Evolutionary conservation across 2,329 filamentous ascomycete species (phyloP).

Genomic region (Neofusicoccum umdonicola): DNA sequence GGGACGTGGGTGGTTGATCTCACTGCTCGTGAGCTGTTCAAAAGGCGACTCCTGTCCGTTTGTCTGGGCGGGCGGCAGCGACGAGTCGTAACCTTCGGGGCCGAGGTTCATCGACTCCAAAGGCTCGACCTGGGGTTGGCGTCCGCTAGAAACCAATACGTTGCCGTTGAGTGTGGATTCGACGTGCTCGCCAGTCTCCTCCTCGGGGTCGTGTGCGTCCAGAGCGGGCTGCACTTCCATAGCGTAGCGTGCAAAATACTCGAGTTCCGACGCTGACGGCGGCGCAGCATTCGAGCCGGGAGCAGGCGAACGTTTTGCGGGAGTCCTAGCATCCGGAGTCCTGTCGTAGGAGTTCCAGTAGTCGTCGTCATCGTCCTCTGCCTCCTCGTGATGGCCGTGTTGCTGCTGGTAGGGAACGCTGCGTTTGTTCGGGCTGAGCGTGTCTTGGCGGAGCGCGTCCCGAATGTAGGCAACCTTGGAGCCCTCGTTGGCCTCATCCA

Average conservation of each 20-base stretch:
- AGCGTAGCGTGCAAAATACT: constrained; percentile 75
- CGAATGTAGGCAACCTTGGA: constrained; percentile 20
- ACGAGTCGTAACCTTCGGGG: constrained; percentile 32
- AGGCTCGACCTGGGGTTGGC: constrained; percentile 42
- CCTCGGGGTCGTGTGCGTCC: constrained; percentile 78
- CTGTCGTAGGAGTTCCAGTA: constrained; percentile 80
- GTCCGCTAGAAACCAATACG: constrained; percentile 40
- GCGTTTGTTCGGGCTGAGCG: constrained; percentile 15
- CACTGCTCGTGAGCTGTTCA: constrained; percentile 7
- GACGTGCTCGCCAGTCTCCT: constrained; percentile 51
- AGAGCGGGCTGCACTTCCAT: constrained; percentile 73
- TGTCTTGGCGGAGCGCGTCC: constrained; percentile 5
- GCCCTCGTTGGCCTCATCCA: constrained; percentile 61
- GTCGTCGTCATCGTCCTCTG: constrained; percentile 70
- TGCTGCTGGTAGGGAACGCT: constrained; percentile 11
- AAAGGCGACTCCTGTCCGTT: constrained; percentile 10
- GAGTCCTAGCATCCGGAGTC: constrained; percentile 57
- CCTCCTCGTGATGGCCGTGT: constrained; percentile 31
- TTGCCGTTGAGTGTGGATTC: constrained; percentile 57
- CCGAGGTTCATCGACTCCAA: constrained; percentile 38
- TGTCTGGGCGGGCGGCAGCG: constrained; percentile 23
- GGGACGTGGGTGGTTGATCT: constrained; percentile 18
- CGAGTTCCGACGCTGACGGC: constrained; percentile 56
- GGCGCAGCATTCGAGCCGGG: constrained; percentile 45
- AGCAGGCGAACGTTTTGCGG: constrained; percentile 60